Percentiles rank a stretch among this genome's conserved stretches.
Evolutionary conservation across 2,329 filamentous ascomycete species (phyloP).

Genomic region (Colletotrichum simmondsii): DNA sequence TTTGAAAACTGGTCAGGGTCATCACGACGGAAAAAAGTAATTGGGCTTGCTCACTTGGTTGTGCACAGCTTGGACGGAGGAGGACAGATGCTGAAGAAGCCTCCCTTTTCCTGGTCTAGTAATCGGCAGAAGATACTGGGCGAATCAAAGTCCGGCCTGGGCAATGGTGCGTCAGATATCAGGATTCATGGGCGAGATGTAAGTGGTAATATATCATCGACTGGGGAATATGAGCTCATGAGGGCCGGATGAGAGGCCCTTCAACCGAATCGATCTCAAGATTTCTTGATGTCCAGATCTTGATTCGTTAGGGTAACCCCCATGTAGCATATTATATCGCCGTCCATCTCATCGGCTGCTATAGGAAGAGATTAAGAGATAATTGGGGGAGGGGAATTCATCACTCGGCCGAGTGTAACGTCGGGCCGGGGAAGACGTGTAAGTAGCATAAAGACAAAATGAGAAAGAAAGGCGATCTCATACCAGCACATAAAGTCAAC

Average conservation of each 20-base stretch:
- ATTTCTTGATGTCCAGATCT: no score
- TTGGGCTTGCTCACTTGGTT: constrained; percentile 60
- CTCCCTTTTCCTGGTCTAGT: constrained; percentile 79
- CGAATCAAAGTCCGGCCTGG: constrained; percentile 81
- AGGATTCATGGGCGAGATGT: background rate
- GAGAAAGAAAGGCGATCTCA: constrained; percentile 36
- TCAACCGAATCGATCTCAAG: no score
- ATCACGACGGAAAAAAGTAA: background rate
- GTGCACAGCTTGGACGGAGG: constrained; percentile 64
- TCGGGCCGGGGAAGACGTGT: background rate
- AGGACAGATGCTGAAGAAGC: constrained; percentile 76
- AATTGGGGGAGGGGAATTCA: background rate
- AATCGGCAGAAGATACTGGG: constrained; percentile 80
- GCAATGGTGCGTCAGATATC: background rate
- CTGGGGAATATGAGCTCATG: no score
- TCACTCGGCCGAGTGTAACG: background rate
- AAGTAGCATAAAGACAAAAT: background rate
- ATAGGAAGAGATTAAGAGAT: background rate
- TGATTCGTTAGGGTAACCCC: rapidly evolving
- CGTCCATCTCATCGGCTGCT: background rate
- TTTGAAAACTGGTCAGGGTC: background rate
- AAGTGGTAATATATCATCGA: background rate
- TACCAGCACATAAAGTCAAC: constrained; percentile 84
- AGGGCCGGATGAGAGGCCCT: background rate
- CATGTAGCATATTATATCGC: background rate